Evolutionary conservation across 2,329 filamentous ascomycete genomes (phyloP).

Genomic region (Aspergillus pseudonomiae): DNA sequence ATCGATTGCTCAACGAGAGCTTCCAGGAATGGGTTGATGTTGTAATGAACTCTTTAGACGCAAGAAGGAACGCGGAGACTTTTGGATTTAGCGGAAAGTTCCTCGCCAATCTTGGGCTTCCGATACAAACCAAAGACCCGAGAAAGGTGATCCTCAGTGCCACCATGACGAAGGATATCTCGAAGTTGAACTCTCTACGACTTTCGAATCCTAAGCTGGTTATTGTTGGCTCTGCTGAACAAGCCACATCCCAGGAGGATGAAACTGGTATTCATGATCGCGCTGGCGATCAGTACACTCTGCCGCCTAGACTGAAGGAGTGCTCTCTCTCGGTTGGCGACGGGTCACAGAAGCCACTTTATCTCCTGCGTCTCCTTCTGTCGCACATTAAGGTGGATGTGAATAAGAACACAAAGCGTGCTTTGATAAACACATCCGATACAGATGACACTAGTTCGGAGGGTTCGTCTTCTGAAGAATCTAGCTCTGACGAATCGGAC

Average conservation of each 20-base stretch:
- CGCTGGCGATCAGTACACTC: slow-evolving; percentile 49
- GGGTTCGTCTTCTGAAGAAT: slow-evolving; percentile 37
- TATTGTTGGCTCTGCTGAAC: slow-evolving; percentile 64
- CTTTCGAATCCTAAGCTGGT: slow-evolving; percentile 75
- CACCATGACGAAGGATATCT: slow-evolving; percentile 86
- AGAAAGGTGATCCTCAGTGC: slow-evolving; percentile 88
- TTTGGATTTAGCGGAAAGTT: slow-evolving; percentile 47
- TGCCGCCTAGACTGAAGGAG: slow-evolving; percentile 69
- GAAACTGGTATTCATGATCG: slow-evolving; percentile 22
- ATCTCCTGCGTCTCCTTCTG: slow-evolving; percentile 75
- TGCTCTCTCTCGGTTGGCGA: slow-evolving; percentile 70
- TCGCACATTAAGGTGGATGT: slow-evolving; percentile 35
- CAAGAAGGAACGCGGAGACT: slow-evolving; percentile 53
- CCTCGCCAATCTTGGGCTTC: slow-evolving; percentile 40
- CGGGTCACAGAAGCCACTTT: slow-evolving; percentile 75
- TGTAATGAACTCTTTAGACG: slow-evolving; percentile 63
- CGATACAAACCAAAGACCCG: slow-evolving; percentile 50
- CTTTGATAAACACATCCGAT: slow-evolving; percentile 17
- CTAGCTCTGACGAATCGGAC: slow-evolving; percentile 29
- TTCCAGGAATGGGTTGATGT: slow-evolving; percentile 88
- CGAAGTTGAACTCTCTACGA: slow-evolving; percentile 73
- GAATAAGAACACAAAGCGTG: slow-evolving; percentile 10
- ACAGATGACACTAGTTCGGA: slow-evolving; percentile 41
- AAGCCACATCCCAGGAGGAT: slow-evolving; percentile 23
- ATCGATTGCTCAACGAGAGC: slow-evolving; percentile 85